Percentiles rank a stretch among this genome's conserved stretches.
phyloP scores from a whole-genome alignment of 352 stramenopile genomes.

The Phytophthora meadii region DNA sequence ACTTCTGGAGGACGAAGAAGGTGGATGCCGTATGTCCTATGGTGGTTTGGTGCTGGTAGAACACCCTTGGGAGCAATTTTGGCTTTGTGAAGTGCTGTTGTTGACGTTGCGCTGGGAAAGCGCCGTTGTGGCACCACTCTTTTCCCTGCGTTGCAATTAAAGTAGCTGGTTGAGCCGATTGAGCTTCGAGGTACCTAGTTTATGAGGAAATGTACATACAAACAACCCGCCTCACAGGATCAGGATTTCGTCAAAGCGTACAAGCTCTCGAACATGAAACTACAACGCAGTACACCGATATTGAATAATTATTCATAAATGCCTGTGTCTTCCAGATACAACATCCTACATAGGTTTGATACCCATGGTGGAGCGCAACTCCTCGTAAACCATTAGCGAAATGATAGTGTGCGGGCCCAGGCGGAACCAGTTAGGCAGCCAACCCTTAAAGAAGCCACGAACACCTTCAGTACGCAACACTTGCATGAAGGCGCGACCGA shows the following conservation, averaged over 20 bases:
- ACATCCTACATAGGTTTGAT: constrained; percentile 59
- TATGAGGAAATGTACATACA: not conserved
- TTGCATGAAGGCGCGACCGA: constrained; percentile 59
- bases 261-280: not conserved
- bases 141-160: constrained; percentile 49
- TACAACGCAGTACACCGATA: not conserved
- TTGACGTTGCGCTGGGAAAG: constrained; percentile 55
- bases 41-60: constrained; percentile 39
- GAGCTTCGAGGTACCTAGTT: not conserved
- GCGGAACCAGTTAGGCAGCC: constrained; percentile 77
- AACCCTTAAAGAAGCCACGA: constrained; percentile 78
- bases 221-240: not conserved
- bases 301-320: constrained; percentile 3
- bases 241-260: not conserved
- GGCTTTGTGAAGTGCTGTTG: constrained; percentile 60
- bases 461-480: constrained; percentile 67
- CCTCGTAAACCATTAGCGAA: constrained; percentile 79
- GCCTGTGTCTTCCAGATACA: constrained; percentile 1
- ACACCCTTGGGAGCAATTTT: constrained; percentile 53
- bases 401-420: constrained; percentile 81
- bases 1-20: constrained; percentile 43
- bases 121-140: constrained; percentile 49
- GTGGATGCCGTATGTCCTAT: constrained; percentile 49
- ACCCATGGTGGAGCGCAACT: constrained; percentile 57
- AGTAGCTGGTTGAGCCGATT: no score